phyloP scores from a whole-genome alignment of 805 yeast species.

The Komagataella pseudopastoris region DNA sequence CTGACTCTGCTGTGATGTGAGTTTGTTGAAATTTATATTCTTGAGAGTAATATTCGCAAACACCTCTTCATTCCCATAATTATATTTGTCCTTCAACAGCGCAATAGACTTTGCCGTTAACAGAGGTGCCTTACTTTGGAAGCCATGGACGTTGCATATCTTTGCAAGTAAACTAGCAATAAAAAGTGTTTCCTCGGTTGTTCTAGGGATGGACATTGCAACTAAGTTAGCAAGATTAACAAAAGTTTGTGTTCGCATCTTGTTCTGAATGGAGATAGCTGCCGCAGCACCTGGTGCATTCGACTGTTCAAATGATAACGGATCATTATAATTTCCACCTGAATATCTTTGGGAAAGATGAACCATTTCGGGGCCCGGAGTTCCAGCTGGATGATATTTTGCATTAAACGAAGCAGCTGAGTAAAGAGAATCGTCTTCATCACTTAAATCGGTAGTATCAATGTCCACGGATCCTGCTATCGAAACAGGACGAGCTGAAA shows the following conservation, averaged over 20 bases:
- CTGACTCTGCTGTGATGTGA: constrained; percentile 26
- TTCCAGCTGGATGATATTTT: not conserved
- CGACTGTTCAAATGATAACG: constrained; percentile 41
- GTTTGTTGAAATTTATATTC: constrained; percentile 22
- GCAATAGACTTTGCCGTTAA: constrained; percentile 63
- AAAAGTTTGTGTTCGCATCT: constrained; percentile 26
- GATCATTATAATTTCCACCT: constrained; percentile 3
- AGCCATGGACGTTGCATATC: constrained; percentile 59
- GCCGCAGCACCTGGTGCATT: constrained; percentile 76
- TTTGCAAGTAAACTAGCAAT: constrained; percentile 61
- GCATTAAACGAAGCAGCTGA: constrained; percentile 9
- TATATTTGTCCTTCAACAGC: constrained; percentile 39
- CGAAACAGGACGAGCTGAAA: constrained; percentile 53
- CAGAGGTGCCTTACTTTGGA: constrained; percentile 56
- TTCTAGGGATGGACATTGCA: constrained; percentile 62
- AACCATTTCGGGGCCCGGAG: constrained; percentile 7
- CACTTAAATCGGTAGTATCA: constrained; percentile 32
- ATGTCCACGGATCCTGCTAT: constrained; percentile 47
- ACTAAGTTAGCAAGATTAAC: constrained; percentile 41
- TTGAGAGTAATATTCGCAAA: constrained; percentile 17
- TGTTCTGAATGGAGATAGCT: constrained; percentile 38
- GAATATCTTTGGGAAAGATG: constrained; percentile 7
- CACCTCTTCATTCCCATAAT: constrained; percentile 18
- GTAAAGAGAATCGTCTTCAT: constrained; percentile 24
- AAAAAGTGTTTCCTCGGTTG: constrained; percentile 67